Conservation (phyloP, 2,329 filamentous ascomycete species). For the Trichophaea hybrida region DNA sequence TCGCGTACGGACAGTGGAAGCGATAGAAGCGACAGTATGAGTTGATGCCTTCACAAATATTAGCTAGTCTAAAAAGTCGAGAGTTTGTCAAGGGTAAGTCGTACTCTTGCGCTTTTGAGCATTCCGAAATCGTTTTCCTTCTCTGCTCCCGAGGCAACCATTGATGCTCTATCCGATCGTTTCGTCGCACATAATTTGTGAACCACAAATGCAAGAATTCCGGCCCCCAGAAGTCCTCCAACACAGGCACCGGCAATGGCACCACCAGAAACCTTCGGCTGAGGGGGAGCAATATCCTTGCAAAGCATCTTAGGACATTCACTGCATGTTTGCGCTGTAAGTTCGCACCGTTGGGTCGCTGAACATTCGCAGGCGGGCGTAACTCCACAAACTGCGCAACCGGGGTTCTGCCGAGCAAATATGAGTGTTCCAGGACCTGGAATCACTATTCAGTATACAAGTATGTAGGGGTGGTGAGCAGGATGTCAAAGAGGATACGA, state of each 20-base stretch:
- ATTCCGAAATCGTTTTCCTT: conserved; percentile 40
- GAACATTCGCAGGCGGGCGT: conserved; percentile 8
- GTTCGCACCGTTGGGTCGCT: conserved; percentile 23
- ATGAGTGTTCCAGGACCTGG: conserved; percentile 14
- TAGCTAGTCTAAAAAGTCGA: conserved; percentile 34
- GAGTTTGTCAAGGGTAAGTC: background rate
- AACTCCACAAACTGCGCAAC: conserved; percentile 11
- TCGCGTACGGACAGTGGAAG: conserved; percentile 84
- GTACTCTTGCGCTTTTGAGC: conserved; percentile 28
- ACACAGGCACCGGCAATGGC: conserved; percentile 86
- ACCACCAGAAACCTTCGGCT: conserved; percentile 39
- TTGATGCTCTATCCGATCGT: conserved; percentile 45
- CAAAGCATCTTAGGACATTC: conserved; percentile 46
- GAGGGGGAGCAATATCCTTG: conserved; percentile 30
- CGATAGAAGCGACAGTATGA: conserved; percentile 78
- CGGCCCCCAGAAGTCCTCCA: conserved; percentile 64
- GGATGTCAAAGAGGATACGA: background rate
- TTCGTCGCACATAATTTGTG: conserved; percentile 75
- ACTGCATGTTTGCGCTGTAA: conserved; percentile 45
- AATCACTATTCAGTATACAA: background rate
- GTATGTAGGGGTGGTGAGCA: background rate
- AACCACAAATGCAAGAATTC: conserved; percentile 60
- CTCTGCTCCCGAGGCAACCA: conserved; percentile 39
- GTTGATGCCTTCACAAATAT: conserved; percentile 46
- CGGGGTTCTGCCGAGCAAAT: conserved; percentile 15